A percentile compares a stretch with the other conserved stretches of the same genome.
Evolutionary conservation across 2,329 filamentous ascomycete genomes (phyloP).

Genomic region (Neofusicoccum kwambonambiense): DNA sequence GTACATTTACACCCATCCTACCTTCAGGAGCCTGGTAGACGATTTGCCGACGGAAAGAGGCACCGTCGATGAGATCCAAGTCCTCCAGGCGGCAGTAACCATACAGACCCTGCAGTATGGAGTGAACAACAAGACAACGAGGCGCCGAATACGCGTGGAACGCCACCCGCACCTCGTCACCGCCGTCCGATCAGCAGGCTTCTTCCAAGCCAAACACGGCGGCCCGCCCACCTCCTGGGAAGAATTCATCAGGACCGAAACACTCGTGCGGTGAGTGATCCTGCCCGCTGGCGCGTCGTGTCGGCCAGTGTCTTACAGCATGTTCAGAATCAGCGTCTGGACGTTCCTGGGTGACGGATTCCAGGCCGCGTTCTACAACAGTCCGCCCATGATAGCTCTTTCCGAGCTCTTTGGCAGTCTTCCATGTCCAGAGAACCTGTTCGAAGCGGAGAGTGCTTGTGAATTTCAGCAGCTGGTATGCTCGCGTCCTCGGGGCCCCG

Average conservation of each 20-base stretch:
- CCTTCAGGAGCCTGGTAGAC: neutral
- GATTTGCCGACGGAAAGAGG: neutral
- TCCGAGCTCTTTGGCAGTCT: neutral
- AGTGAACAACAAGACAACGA: neutral
- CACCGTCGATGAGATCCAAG: neutral
- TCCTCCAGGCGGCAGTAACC: neutral
- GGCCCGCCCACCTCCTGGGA: neutral
- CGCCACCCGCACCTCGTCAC: neutral
- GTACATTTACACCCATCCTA: neutral
- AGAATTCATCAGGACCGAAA: neutral
- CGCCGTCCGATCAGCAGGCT: neutral
- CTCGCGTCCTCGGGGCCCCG: too few relatives aligned
- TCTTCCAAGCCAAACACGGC: neutral
- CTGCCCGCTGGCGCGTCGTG: neutral
- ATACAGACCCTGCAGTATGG: neutral
- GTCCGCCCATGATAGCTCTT: neutral
- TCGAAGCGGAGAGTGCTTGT: neutral
- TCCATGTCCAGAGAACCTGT: neutral
- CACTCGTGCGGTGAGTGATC: neutral
- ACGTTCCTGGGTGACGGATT: neutral
- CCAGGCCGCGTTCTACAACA: neutral
- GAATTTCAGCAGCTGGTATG: too few relatives aligned
- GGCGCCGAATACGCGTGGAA: neutral
- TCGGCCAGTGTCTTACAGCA: neutral
- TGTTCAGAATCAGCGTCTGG: neutral